A percentile compares a stretch with the other conserved stretches of the same genome.
Evolutionary conservation across 2,329 filamentous ascomycete genomes (phyloP).

Genomic region (Penicillium sclerotigenum): DNA sequence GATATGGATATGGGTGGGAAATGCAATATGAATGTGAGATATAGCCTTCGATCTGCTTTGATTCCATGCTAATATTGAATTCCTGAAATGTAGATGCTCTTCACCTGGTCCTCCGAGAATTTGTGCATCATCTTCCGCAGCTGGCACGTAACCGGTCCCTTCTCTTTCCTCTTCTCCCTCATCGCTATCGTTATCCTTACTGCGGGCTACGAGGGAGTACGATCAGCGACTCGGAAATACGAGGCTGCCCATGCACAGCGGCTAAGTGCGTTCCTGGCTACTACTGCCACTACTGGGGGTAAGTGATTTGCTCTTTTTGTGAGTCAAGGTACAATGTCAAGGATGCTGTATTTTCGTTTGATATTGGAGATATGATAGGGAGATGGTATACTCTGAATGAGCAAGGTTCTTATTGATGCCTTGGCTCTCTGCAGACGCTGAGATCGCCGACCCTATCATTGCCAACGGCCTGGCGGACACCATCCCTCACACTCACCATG

Average conservation of each 20-base stretch:
- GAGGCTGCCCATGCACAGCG: slow-evolving; percentile 56
- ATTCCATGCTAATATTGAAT: background rate
- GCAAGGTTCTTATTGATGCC: slow-evolving; percentile 28
- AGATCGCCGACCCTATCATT: slow-evolving; percentile 31
- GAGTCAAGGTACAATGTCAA: background rate
- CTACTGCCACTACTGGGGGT: slow-evolving; percentile 29
- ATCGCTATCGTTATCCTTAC: slow-evolving; percentile 76
- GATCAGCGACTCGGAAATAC: slow-evolving; percentile 72
- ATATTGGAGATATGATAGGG: slow-evolving; percentile 3
- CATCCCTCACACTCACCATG: slow-evolving; percentile 40
- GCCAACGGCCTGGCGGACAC: slow-evolving; percentile 23
- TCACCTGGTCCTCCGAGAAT: slow-evolving; percentile 90
- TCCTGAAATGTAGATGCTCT: slow-evolving; percentile 71
- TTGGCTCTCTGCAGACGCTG: slow-evolving; percentile 34
- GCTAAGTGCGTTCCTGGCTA: slow-evolving; percentile 47
- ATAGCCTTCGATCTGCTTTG: background rate
- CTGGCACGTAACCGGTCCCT: slow-evolving; percentile 77
- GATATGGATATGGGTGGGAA: slow-evolving; percentile 59
- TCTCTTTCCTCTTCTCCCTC: slow-evolving; percentile 77
- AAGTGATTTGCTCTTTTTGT: slow-evolving; percentile 23
- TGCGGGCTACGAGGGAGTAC: slow-evolving; percentile 89
- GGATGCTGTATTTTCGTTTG: background rate
- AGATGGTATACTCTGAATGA: slow-evolving; percentile 18
- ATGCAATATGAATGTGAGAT: slow-evolving; percentile 87
- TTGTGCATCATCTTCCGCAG: slow-evolving; percentile 93